Percentiles rank a stretch among this genome's conserved stretches.
Evolutionary conservation across 768 basidiomycete species (phyloP).

Genomic region (Pleurotus tuoliensis): DNA sequence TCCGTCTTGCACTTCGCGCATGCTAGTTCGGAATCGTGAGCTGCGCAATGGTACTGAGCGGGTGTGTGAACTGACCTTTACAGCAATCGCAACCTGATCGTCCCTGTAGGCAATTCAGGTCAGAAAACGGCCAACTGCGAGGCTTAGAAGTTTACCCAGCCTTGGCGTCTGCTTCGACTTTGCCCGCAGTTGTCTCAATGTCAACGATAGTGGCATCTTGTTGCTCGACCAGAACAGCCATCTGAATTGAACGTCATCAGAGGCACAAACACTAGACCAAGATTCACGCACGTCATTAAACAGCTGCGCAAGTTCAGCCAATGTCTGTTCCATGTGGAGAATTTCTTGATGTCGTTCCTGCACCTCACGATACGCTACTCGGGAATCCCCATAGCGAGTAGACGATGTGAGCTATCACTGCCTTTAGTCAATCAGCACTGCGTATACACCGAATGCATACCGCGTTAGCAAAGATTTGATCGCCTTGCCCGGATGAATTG

Average conservation of each 20-base stretch:
- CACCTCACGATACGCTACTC: slow-evolving; percentile 81
- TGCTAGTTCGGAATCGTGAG: slow-evolving; percentile 29
- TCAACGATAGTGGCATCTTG: slow-evolving; percentile 71
- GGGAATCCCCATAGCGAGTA: slow-evolving; percentile 79
- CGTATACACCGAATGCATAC: slow-evolving; percentile 29
- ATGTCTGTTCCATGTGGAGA: slow-evolving; percentile 77
- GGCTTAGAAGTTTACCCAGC: slow-evolving; percentile 49
- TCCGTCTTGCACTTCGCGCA: slow-evolving; percentile 60
- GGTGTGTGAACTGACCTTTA: slow-evolving; percentile 40
- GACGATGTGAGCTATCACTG: slow-evolving; percentile 60
- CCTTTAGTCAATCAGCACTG: not conserved
- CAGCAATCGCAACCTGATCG: slow-evolving; percentile 62
- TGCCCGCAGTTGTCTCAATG: slow-evolving; percentile 59
- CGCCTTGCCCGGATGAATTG: slow-evolving; percentile 37
- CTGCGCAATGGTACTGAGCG: slow-evolving; percentile 7
- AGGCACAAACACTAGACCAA: not conserved
- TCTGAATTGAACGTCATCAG: slow-evolving; percentile 36
- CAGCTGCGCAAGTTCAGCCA: slow-evolving; percentile 85
- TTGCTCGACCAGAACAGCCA: slow-evolving; percentile 74
- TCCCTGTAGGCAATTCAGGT: slow-evolving; percentile 34
- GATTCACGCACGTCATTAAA: slow-evolving; percentile 66
- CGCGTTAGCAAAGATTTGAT: slow-evolving; percentile 78
- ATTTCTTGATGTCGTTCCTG: slow-evolving; percentile 88
- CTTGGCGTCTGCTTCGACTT: slow-evolving; percentile 66
- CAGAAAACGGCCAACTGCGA: not conserved